A percentile compares a stretch with the other conserved stretches of the same genome.
phyloP scores from a whole-genome alignment of 306 rosid genomes.

The Trifolium subterraneum region DNA sequence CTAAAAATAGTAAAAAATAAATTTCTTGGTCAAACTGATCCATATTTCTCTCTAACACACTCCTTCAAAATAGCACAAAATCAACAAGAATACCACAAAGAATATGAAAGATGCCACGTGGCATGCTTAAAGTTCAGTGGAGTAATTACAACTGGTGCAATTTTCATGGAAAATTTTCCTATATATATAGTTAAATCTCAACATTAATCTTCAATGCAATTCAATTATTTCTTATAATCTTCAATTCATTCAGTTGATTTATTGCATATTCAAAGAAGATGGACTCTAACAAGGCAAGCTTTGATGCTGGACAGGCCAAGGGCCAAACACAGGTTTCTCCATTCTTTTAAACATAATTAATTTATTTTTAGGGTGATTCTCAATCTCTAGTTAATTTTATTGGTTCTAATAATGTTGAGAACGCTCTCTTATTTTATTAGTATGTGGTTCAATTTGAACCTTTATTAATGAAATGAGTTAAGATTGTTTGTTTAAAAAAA shows the following conservation, averaged over 20 bases:
- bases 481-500: no score
- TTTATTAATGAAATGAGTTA: no score
- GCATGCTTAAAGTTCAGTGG: not conserved
- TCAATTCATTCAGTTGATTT: constrained; percentile 7
- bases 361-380: no score
- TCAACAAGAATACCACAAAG: not conserved
- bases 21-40: not conserved
- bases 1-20: not conserved
- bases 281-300: constrained; percentile 48
- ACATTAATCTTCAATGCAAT: not conserved
- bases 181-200: constrained; percentile 7
- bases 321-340: constrained; percentile 60
- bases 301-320: constrained; percentile 65
- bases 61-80: constrained; percentile 7
- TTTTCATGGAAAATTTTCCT: not conserved
- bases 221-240: constrained; percentile 1
- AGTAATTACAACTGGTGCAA: not conserved
- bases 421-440: no score
- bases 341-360: not conserved
- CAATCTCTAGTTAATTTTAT: no score
- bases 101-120: constrained; percentile 15
- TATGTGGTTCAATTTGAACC: no score
- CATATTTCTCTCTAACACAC: not conserved
- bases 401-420: no score
- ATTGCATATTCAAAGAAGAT: constrained; percentile 19